phyloP scores from a whole-genome alignment of 164 flowering plant species.

The Berberis vulgaris region DNA sequence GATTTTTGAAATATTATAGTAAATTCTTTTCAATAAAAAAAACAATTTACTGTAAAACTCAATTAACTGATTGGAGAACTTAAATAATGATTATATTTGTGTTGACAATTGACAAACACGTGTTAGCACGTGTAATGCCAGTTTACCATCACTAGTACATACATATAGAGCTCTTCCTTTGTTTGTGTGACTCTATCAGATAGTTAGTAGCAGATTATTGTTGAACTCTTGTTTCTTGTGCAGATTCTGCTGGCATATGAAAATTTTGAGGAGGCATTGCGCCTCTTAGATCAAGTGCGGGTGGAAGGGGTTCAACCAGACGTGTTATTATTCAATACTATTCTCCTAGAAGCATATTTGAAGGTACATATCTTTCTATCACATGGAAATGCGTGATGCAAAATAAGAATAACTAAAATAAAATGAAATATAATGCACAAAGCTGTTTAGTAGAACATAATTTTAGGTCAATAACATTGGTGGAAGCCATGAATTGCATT shows the following conservation, averaged over 20 bases:
- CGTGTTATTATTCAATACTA: slow-evolving; percentile 51
- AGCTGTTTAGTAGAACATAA: background rate
- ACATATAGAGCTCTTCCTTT: background rate
- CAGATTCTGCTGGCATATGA: slow-evolving; percentile 45
- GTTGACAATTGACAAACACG: too few relatives aligned
- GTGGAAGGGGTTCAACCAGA: slow-evolving; percentile 44
- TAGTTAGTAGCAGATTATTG: background rate
- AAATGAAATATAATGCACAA: background rate
- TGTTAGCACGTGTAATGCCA: too few relatives aligned
- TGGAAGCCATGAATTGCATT: too few relatives aligned
- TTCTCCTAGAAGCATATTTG: slow-evolving; percentile 41
- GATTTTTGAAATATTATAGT: too few relatives aligned
- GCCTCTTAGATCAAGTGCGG: slow-evolving; percentile 47
- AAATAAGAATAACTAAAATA: background rate
- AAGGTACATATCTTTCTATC: slow-evolving; percentile 35
- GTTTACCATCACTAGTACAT: too few relatives aligned
- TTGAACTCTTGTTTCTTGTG: background rate
- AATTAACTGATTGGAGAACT: too few relatives aligned
- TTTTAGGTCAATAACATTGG: too few relatives aligned
- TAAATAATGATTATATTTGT: too few relatives aligned
- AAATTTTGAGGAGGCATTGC: slow-evolving; percentile 48
- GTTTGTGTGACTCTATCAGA: background rate
- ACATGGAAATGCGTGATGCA: background rate
- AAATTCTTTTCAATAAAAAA: too few relatives aligned
- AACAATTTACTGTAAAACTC: too few relatives aligned